Conservation (phyloP, 2,329 filamentous ascomycete genomes). For the Diaporthe citri region DNA sequence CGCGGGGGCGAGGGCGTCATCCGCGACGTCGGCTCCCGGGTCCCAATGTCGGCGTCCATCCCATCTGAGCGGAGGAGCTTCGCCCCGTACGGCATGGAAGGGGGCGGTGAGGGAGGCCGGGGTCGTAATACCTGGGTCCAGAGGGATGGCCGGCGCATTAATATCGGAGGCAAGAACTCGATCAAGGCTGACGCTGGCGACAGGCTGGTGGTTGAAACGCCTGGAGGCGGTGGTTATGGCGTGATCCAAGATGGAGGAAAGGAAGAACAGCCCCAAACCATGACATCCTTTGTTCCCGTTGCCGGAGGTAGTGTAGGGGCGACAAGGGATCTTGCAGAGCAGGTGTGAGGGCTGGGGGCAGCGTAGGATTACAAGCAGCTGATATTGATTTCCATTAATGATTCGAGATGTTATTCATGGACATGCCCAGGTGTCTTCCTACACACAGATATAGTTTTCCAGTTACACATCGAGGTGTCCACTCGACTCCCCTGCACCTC, state of each 20-base stretch:
- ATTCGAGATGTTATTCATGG: background rate
- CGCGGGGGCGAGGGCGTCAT: slow-evolving; percentile 49
- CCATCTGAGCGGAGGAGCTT: slow-evolving; percentile 51
- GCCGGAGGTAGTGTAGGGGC: slow-evolving; percentile 9
- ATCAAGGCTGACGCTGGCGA: slow-evolving; percentile 49
- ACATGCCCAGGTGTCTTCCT: background rate
- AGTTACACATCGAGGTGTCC: background rate
- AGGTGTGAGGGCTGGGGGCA: background rate
- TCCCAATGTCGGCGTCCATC: slow-evolving; percentile 50
- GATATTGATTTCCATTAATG: too few species aligned
- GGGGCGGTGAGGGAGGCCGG: slow-evolving; percentile 43
- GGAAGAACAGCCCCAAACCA: background rate
- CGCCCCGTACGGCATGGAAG: slow-evolving; percentile 50
- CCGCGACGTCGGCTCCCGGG: slow-evolving; percentile 49
- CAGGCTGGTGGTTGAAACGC: slow-evolving; percentile 52
- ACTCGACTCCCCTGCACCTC: background rate
- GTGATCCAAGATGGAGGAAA: background rate
- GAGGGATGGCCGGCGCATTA: slow-evolving; percentile 45
- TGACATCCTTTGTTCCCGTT: slow-evolving; percentile 13
- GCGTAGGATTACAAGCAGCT: too few species aligned
- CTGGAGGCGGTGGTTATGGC: slow-evolving; percentile 48
- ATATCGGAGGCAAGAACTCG: slow-evolving; percentile 48
- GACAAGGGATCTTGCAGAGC: slow-evolving; percentile 10
- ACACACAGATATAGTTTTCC: background rate
- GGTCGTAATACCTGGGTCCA: slow-evolving; percentile 43